Evolutionary conservation across 1,139 yeast species (phyloP), one percentile per base, ranked within the genome.

Genomic region (Lodderomyces jiufengensis): DNA sequence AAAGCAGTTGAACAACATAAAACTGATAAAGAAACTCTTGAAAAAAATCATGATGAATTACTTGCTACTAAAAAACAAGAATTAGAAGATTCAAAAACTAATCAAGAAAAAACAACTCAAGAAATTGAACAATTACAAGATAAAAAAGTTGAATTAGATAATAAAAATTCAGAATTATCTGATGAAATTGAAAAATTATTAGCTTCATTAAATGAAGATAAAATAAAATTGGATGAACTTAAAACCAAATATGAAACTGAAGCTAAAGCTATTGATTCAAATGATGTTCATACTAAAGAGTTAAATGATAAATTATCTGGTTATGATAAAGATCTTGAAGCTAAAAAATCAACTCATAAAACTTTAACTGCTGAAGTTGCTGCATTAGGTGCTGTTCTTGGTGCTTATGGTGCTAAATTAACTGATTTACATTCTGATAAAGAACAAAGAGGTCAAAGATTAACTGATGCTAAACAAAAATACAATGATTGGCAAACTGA

Each of bases 31-130:
- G 74, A 69, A 39, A 63, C 66, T 24, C 56, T 73, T 38, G 43
- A 55, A 30, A 61, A 60, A 47, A 72, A 70, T 47, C 75, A 72
- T 41, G 76, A 63, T 29, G 70, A 71, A 44, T 61, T 71, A 49
- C 68, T 63, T 39, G 67, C 67, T 23, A 68, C 75, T 39, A 76
- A 73, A 52, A 59, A 67, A 32, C 68, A 67, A 43, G 80, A 72
- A 44, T 61, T 75, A 44, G 75, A 66, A 45, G 73, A 65, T 34
- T 55, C 78, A 11, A 75, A 73, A 52, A 50, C 59, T 11, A 58
- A 59, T 34, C 80, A 76, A 53, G 70, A 60, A 36, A 65, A 61
- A 21, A 69, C 76, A 37, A 63, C 73, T 22, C 62, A 62, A 34
- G 72, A 63, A 41, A 71, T 72, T 43, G 76, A 68, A 48, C 61